phyloP scores from a whole-genome alignment of 169 alveolate species.

The Eimeria brunetti region DNA sequence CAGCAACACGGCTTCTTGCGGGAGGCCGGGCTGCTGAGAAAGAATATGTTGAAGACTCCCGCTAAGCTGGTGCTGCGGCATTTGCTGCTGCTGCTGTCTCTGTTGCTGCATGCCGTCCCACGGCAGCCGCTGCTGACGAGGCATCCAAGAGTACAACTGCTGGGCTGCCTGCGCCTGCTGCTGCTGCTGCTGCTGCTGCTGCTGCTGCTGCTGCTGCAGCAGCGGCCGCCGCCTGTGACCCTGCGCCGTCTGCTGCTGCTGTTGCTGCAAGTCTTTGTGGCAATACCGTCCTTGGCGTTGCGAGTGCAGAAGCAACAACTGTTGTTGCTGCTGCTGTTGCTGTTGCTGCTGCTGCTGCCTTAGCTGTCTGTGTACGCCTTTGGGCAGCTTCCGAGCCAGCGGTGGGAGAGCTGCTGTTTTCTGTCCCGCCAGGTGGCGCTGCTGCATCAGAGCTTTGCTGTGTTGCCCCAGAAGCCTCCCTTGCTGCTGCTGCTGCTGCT shows the following conservation, averaged over 20 bases:
- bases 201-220: conserved; percentile 35
- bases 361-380: conserved; percentile 60
- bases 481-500: conserved; percentile 55
- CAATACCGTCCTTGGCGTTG: conserved; percentile 59
- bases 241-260: conserved; percentile 37
- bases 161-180: conserved; percentile 40
- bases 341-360: conserved; percentile 70
- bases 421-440: conserved; percentile 28
- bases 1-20: conserved; percentile 10
- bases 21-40: conserved; percentile 17
- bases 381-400: conserved; percentile 52
- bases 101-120: conserved; percentile 51
- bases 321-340: conserved; percentile 53
- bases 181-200: conserved; percentile 47
- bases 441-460: conserved; percentile 32
- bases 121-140: conserved; percentile 62
- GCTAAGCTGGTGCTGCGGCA: conserved; percentile 34
- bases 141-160: conserved; percentile 55
- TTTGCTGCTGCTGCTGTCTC: conserved; percentile 53
- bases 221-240: conserved; percentile 19
- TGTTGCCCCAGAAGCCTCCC: conserved; percentile 55
- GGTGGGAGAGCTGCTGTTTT: conserved; percentile 40
- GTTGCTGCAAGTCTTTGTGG: conserved; percentile 36
- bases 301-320: conserved; percentile 32
- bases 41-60: conserved; percentile 19